Conservation (phyloP, 768 basidiomycete species). For the Lepiota subincarnata region DNA sequence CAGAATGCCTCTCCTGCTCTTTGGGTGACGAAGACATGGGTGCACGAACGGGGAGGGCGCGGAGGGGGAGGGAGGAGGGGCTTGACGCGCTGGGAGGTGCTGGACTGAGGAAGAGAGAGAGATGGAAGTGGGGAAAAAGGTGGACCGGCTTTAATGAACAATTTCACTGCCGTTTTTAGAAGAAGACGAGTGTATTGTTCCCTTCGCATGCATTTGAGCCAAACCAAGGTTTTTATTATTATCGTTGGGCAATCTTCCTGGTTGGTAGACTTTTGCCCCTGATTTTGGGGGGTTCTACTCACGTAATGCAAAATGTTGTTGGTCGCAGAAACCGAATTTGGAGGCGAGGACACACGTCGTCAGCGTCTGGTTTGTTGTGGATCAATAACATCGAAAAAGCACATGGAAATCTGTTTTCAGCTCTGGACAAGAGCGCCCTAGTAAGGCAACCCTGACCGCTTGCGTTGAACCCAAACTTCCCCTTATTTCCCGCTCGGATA, state of each 20-base stretch:
- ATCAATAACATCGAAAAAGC: conserved; percentile 17
- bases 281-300: conserved; percentile 53
- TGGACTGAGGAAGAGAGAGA: conserved; percentile 40
- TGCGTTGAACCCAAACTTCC: conserved; percentile 14
- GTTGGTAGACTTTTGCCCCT: conserved; percentile 50
- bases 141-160: conserved; percentile 75
- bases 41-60: conserved; percentile 23
- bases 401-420: conserved; percentile 22
- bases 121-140: conserved; percentile 60
- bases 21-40: conserved; percentile 62
- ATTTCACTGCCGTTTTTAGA: conserved; percentile 70
- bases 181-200: conserved; percentile 60
- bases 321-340: conserved; percentile 29
- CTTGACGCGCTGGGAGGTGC: conserved; percentile 24
- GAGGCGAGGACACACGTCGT: conserved; percentile 26
- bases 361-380: conserved; percentile 3
- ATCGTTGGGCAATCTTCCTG: conserved; percentile 47
- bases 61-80: conserved; percentile 22
- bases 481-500: conserved; percentile 24
- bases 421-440: conserved; percentile 10
- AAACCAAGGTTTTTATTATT: conserved; percentile 58
- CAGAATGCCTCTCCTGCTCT: conserved; percentile 48
- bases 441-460: conserved; percentile 12
- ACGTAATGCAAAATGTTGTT: conserved; percentile 47
- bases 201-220: conserved; percentile 61